Base-by-base conservation (phyloP, 306 rosid species). In the Bauhinia variegata region DNA sequence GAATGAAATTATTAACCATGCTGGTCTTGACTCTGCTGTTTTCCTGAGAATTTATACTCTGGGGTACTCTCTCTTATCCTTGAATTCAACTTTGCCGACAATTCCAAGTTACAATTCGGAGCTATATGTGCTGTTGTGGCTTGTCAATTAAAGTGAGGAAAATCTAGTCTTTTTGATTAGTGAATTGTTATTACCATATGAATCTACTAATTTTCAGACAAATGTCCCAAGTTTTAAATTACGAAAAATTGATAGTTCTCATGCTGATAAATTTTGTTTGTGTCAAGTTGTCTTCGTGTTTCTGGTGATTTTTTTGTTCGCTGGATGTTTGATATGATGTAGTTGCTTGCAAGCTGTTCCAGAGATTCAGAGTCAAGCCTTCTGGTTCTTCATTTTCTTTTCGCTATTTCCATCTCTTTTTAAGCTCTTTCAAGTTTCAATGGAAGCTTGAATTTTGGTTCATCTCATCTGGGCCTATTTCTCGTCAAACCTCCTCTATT, bases 1-100 rank as follows among this genome's bases (percentile, higher is more conserved):
- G 72, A 5, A 85, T 68, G 91, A 90, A 77, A 93, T 93, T 55
- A 85, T 88, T 60, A 75, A 39, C 79, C 97, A 90, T 79, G 97
- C 99, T 74, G 97, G 99, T 14, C 87, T 93, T 56, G 99, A 93
- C 76, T 93, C 99, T 78, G 97, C 96, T 81, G 95, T 72, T 81
- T 93, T 93, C 44, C 93, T 93, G 65, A 85, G 99, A 80, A 88
- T 93, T 70, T 93, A 93, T 54, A 79, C 75, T 78, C 88, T 93
- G 30, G 99, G 99, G 99, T 93, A 75, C 50, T 42, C 23, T 61
- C 47, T 68, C 14, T 59, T 2, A 5, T 4, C 60, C 65, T 72
- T 60, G 8, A 2, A 34, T 49, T 37, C 17, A n/a, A 0, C 33
- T n/a, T 65, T 10, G 0, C 30, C 5, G n/a, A 32, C 71, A 60